Evolutionary conservation across 192 early-diverging fungal genomes (phyloP), one percentile per base, ranked within the genome.

Genomic region (Coemansia sp.): DNA sequence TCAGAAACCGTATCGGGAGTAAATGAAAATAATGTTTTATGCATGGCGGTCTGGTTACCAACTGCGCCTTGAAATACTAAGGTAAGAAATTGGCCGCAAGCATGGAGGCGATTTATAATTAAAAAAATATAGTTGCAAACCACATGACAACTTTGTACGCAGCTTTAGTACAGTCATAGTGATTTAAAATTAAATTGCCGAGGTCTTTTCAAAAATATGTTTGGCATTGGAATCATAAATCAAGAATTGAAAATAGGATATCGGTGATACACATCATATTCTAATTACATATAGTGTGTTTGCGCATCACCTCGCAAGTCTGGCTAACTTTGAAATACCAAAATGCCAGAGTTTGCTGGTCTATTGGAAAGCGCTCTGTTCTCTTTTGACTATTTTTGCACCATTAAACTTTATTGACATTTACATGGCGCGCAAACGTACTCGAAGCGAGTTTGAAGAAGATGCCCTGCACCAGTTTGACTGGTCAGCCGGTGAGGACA

Each of bases 401-500:
- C 18, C 48, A 20, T 20, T 49, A 10, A 20, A 9, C 8, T 49
- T 49, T 56, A 56, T 26, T 26, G 13, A 3, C 12, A 41, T 23
- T 19, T 3, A 11, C 56, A 57, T 57, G 56, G 7, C 38, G 9
- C 20, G 12, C 47, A 65, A 57, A 23, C 64, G 64, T 41, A 65
- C 35, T 48, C 54, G 32, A 35, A 50, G 19, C 12, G 55, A 57
- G 2, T 39, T 47, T 39, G 56, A 57, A 14, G 35, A 20, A n/a
- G 56, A 57, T 23, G 2, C 14, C 26, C 29, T 57, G 39, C 11
- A 29, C 47, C 64, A 65, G 37, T 63, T 62, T 49, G 68, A 64
- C 56, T 70, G 61, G 68, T 64, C 68, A 10, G 27, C 49, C 0
- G 59, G 68, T 41, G 68, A 64, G 11, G 61, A 59, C 32, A 47